Base-by-base conservation (phyloP, 2,329 filamentous ascomycete species). In the Elsinoe perseae region DNA sequence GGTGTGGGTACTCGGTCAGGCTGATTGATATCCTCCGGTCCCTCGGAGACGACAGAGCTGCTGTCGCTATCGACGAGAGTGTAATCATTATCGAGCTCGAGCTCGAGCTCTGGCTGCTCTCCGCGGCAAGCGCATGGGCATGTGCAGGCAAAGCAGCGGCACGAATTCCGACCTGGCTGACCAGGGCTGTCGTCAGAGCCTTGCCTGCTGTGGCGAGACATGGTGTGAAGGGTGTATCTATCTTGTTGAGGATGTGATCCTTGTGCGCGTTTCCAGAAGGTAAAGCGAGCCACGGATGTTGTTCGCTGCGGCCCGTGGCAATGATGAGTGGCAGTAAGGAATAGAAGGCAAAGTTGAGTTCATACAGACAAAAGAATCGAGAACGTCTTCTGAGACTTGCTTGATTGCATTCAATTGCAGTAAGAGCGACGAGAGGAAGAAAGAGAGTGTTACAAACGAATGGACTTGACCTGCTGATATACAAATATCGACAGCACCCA, bases 161-260 rank as follows among this genome's bases (percentile, higher is more conserved):
- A 53, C 8, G 16, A 3, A 20, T 25, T 20, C 18, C 6, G 30
- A 20, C 21, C 28, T 21, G 9, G 32, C 14, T 28, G 52, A 10
- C 53, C 53, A 36, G 53, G 53, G 42, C 53, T 56, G 53, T 56
- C 53, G 21, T 56, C 53, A 12, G 40, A 46, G 8, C 42, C 53
- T 25, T 56, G 53, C 21, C 48, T 34, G 48, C 48, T 52, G 32
- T 52, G 48, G 18, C 48, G 48, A 9, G 30, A 9, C 48, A 52
- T 52, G 12, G 5, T 52, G 48, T 10, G n/a, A 38, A 32, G 36
- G 48, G 48, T 32, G 18, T 18, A 9, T 52, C 10, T 21, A 18
- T 25, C 20, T 44, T n/a, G 9, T 44, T 12, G 21, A n/a, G 18
- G 12, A 44, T 12, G 40, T 44, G 25, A 44, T 44, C 9, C 20